A percentile compares a stretch with the other conserved stretches of the same genome.
Conservation (phyloP, 192 early-diverging fungal genomes). For the Phycomyces nitens region DNA sequence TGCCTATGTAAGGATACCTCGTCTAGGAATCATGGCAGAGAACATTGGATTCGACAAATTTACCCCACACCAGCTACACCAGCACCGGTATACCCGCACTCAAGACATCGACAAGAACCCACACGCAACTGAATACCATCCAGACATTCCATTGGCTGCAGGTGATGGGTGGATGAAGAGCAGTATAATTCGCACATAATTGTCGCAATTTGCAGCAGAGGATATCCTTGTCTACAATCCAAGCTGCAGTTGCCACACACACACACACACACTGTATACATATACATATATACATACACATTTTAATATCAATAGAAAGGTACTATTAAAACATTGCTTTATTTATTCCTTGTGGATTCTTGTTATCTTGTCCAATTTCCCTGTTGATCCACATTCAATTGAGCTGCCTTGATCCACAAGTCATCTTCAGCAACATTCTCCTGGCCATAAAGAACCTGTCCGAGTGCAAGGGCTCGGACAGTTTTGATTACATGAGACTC, state of each 20-base stretch:
- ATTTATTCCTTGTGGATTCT: constrained; percentile 17
- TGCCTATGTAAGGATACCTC: constrained; percentile 77
- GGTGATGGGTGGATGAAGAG: not conserved
- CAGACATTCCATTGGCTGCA: not conserved
- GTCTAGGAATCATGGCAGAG: constrained; percentile 66
- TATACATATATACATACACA: not conserved
- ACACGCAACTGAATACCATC: not conserved
- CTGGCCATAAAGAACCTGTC: constrained; percentile 39
- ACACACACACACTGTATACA: no score
- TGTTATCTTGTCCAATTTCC: constrained; percentile 35
- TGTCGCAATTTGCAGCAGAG: not conserved
- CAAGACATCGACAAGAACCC: not conserved
- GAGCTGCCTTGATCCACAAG: constrained; percentile 30
- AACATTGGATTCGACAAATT: constrained; percentile 38
- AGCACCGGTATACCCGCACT: not conserved
- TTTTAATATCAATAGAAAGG: not conserved
- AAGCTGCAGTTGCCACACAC: no score
- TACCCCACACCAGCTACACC: not conserved
- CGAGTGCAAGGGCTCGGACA: constrained; percentile 49
- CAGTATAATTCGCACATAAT: not conserved
- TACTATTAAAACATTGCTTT: not conserved
- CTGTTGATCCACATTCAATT: constrained; percentile 30
- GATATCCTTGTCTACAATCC: not conserved
- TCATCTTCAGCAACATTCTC: constrained; percentile 3
- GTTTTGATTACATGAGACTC: constrained; percentile 57